Percentiles rank a stretch among this genome's conserved stretches.
Evolutionary conservation across 768 basidiomycete species (phyloP).

Genomic region (Rubroboletus pulcherrimus): DNA sequence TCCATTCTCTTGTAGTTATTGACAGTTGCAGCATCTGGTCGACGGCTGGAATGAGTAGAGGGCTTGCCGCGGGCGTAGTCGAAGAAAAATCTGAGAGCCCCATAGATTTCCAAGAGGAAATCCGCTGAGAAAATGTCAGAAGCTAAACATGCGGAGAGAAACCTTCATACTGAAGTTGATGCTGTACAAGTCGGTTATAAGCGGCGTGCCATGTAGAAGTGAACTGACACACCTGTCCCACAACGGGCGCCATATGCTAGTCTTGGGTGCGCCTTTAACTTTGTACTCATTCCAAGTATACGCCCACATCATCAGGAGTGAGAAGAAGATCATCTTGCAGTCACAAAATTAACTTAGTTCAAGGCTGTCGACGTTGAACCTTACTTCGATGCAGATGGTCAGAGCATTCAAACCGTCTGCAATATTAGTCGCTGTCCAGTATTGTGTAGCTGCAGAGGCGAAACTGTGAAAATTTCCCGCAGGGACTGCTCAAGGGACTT

Average conservation of each 20-base stretch:
- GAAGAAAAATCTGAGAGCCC: constrained; percentile 61
- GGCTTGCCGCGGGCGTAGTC: constrained; percentile 35
- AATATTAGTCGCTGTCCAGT: constrained; percentile 83
- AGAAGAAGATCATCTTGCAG: constrained; percentile 77
- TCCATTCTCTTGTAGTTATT: constrained; percentile 27
- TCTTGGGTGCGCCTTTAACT: constrained; percentile 39
- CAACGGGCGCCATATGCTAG: constrained; percentile 64
- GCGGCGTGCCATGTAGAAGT: neutral
- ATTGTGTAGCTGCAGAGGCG: constrained; percentile 51
- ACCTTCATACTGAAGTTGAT: constrained; percentile 43
- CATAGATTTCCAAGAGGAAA: constrained; percentile 60
- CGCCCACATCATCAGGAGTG: constrained; percentile 78
- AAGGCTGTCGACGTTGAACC: neutral
- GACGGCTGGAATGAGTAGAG: constrained; percentile 18
- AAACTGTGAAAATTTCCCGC: neutral
- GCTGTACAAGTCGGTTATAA: constrained; percentile 27
- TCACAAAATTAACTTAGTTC: constrained; percentile 1
- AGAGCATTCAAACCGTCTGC: constrained; percentile 82
- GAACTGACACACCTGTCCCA: constrained; percentile 49
- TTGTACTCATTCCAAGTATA: constrained; percentile 71
- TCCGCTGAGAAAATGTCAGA: constrained; percentile 44
- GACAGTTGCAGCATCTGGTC: constrained; percentile 17
- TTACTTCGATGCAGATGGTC: constrained; percentile 78
- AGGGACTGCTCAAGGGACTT: neutral
- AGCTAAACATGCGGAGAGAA: neutral